A percentile compares a stretch with the other conserved stretches of the same genome.
Conservation (phyloP, 2,329 filamentous ascomycete species). For the Penicillium sclerotigenum region DNA sequence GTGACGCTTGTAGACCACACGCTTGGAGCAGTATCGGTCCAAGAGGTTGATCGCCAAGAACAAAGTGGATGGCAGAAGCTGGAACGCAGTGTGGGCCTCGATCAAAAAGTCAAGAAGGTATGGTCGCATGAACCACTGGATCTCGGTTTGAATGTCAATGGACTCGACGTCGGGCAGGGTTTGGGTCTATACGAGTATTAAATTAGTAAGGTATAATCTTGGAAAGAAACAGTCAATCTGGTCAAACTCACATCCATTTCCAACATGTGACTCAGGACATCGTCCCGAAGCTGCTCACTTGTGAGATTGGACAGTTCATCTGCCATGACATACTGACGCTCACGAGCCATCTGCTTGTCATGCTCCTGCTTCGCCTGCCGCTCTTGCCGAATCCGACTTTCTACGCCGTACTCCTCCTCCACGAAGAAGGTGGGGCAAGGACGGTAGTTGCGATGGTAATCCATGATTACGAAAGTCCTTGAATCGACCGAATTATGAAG, state of each 20-base stretch:
- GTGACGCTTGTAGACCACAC: slow-evolving; percentile 98
- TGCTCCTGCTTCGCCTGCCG: slow-evolving; percentile 64
- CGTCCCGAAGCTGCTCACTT: slow-evolving; percentile 87
- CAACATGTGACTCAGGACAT: slow-evolving; percentile 90
- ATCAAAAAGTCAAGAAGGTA: slow-evolving; percentile 98
- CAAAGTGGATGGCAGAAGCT: slow-evolving; percentile 87
- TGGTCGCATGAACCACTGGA: slow-evolving; percentile 99
- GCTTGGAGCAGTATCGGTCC: slow-evolving; percentile 94
- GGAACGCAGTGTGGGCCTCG: slow-evolving; percentile 93
- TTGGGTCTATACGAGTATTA: slow-evolving; percentile 58
- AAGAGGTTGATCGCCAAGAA: slow-evolving; percentile 96
- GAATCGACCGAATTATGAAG: background rate
- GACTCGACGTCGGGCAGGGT: slow-evolving; percentile 94
- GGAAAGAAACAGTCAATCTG: background rate
- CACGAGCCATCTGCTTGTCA: slow-evolving; percentile 71
- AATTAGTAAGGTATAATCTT: background rate
- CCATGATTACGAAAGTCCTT: slow-evolving; percentile 47
- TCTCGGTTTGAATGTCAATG: slow-evolving; percentile 98
- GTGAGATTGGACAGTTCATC: slow-evolving; percentile 83
- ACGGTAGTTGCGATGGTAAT: slow-evolving; percentile 56
- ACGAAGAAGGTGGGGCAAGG: slow-evolving; percentile 68
- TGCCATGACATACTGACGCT: slow-evolving; percentile 82
- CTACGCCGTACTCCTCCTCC: slow-evolving; percentile 56
- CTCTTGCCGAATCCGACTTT: slow-evolving; percentile 48
- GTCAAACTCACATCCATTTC: slow-evolving; percentile 71